These are phyloP conservation scores for Torrubiella hemipterigena DNA, from an alignment of 2,329 filamentous ascomycete species.

Conservation along the genomic window DNA sequence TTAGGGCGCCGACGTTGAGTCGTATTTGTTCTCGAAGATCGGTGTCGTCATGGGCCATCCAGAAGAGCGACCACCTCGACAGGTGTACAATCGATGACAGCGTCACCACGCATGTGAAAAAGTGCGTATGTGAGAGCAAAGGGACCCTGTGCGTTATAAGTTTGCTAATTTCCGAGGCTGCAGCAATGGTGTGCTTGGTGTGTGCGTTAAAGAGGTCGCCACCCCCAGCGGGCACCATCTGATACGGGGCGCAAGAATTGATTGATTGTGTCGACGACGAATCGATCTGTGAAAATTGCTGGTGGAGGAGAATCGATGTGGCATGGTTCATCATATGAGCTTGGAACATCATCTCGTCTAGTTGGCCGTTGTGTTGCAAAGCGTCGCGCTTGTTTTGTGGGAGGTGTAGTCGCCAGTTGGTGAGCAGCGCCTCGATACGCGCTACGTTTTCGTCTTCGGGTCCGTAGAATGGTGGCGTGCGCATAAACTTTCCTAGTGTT, in stretches of 20 bases:
- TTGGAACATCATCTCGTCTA: conserved; percentile 88
- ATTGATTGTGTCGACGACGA: conserved; percentile 44
- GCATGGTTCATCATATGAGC: conserved; percentile 66
- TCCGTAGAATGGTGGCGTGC: conserved; percentile 36
- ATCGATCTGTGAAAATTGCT: conserved; percentile 66
- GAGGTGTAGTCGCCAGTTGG: conserved; percentile 71
- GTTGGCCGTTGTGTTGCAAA: conserved; percentile 54
- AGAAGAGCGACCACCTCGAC: conserved; percentile 61
- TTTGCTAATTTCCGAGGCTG: conserved; percentile 65
- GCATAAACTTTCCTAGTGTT: conserved; percentile 67
- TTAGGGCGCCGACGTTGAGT: background rate
- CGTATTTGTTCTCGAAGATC: background rate
- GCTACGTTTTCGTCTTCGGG: conserved; percentile 40
- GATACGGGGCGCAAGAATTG: conserved; percentile 55
- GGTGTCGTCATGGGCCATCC: conserved; percentile 45
- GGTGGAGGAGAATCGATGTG: conserved; percentile 63
- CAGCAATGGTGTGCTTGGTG: conserved; percentile 68
- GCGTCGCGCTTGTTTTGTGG: conserved; percentile 60
- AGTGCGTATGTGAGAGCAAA: conserved; percentile 64
- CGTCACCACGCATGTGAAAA: conserved; percentile 72
- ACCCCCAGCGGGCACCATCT: conserved; percentile 31
- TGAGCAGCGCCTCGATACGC: conserved; percentile 39
- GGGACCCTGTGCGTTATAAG: conserved; percentile 63
- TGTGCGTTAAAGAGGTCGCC: conserved; percentile 50
- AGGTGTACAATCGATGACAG: conserved; percentile 72